phyloP scores from a whole-genome alignment of 805 yeast genomes.

The Kodamaea fukazawae region DNA sequence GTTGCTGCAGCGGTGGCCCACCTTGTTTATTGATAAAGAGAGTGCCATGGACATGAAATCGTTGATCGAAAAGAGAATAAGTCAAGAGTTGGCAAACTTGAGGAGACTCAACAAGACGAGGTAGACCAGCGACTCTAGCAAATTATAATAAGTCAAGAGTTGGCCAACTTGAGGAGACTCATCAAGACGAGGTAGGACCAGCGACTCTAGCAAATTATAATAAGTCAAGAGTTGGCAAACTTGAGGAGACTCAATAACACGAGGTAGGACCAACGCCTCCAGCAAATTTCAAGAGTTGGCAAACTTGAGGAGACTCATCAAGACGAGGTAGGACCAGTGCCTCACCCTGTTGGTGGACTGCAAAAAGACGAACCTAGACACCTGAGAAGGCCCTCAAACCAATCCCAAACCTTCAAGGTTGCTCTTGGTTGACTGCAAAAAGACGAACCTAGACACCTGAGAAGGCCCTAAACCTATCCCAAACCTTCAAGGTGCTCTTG shows the following conservation, averaged over 20 bases:
- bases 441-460: too few species aligned
- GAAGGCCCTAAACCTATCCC: too few species aligned
- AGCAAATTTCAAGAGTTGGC: conserved; percentile 50
- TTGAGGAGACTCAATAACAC: conserved; percentile 21
- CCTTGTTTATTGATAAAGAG: conserved; percentile 70
- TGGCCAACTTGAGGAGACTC: conserved; percentile 27
- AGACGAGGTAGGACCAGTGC: conserved; percentile 8
- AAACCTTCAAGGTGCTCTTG: too few species aligned
- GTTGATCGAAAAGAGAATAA: conserved; percentile 62
- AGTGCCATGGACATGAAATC: conserved; percentile 69
- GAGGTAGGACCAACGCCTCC: too few species aligned
- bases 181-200: conserved; percentile 13
- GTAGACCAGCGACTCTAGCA: too few species aligned
- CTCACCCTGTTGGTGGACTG: too few species aligned
- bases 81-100: conserved; percentile 42
- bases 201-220: conserved; percentile 55
- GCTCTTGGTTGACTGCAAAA: too few species aligned
- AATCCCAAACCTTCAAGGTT: too few species aligned
- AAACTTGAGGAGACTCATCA: conserved; percentile 23
- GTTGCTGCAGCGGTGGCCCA: conserved; percentile 86
- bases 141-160: conserved; percentile 52
- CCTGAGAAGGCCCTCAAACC: too few species aligned
- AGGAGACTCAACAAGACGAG: conserved; percentile 18
- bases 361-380: too few species aligned
- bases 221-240: conserved; percentile 46